Conservation (phyloP, 2,329 filamentous ascomycete species). For the Ophiocordyceps polyrhachis-furcata region DNA sequence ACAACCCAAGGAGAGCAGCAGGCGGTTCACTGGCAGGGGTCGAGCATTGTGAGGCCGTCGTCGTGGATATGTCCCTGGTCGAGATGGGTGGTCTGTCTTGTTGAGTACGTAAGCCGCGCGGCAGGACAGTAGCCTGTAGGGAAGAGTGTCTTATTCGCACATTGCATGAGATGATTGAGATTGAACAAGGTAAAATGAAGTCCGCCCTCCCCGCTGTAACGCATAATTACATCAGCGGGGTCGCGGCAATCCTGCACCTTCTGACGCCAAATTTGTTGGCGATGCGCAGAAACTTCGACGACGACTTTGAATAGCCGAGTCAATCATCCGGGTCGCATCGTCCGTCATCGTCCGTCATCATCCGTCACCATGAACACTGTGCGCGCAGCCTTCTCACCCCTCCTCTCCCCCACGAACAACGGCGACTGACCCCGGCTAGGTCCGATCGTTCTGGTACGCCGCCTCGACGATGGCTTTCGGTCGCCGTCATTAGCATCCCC, state of each 20-base stretch:
- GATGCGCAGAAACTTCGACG: background rate
- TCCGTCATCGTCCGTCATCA: background rate
- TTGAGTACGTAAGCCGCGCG: background rate
- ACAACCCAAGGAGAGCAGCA: background rate
- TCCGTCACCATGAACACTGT: conserved; percentile 33
- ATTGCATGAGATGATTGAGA: too few species aligned
- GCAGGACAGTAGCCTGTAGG: too few species aligned
- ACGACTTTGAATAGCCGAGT: background rate
- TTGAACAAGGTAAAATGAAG: too few species aligned
- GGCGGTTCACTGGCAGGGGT: background rate
- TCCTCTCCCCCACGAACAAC: background rate
- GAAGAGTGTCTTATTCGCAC: too few species aligned
- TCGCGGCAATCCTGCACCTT: background rate
- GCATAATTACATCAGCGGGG: background rate
- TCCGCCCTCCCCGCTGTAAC: too few species aligned
- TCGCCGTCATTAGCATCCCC: background rate
- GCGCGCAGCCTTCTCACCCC: conserved; percentile 8
- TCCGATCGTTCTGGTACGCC: conserved; percentile 47
- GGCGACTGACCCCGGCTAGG: conserved; percentile 17
- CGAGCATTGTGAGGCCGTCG: background rate
- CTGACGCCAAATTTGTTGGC: background rate
- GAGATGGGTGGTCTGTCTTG: background rate
- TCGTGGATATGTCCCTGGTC: background rate
- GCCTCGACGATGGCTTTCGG: background rate
- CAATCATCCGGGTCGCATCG: background rate